Percentiles rank a stretch among this genome's conserved stretches.
These are phyloP conservation scores for Kockiozyma suomiensis DNA, from an alignment of 805 yeast genomes.

Conservation along the genomic window DNA sequence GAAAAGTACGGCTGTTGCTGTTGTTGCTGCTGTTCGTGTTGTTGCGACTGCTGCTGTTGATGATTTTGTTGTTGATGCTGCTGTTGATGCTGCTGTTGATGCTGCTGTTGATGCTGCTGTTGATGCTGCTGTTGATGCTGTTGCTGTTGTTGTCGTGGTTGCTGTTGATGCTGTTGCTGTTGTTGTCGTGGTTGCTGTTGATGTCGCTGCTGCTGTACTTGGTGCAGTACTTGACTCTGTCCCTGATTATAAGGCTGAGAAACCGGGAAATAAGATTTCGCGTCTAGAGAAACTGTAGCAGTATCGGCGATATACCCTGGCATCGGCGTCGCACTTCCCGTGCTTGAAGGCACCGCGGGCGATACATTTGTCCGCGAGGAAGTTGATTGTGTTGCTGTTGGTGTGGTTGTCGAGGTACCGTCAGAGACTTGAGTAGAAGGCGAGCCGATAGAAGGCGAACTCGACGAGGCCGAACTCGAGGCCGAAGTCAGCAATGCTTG, in stretches of 20 bases:
- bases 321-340: not conserved
- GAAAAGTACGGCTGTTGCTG: conserved; percentile 3
- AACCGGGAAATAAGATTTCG: not conserved
- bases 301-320: not conserved
- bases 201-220: too few relatives aligned
- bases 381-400: not conserved
- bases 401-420: not conserved
- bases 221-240: too few relatives aligned
- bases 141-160: too few relatives aligned
- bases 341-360: not conserved
- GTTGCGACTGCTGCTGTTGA: not conserved
- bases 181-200: too few relatives aligned
- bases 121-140: not conserved
- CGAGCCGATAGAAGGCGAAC: conserved; percentile 3
- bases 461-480: conserved; percentile 4
- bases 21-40: not conserved
- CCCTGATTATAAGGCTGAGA: too few relatives aligned
- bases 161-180: too few relatives aligned
- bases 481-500: conserved; percentile 26
- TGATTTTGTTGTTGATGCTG: not conserved
- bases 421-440: not conserved
- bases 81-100: not conserved
- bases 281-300: too few relatives aligned
- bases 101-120: conserved; percentile 2
- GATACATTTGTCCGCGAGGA: not conserved